These are phyloP conservation scores for Setomelanomma holmii DNA, from an alignment of 2,329 filamentous ascomycete genomes.

Conservation along the genomic window DNA sequence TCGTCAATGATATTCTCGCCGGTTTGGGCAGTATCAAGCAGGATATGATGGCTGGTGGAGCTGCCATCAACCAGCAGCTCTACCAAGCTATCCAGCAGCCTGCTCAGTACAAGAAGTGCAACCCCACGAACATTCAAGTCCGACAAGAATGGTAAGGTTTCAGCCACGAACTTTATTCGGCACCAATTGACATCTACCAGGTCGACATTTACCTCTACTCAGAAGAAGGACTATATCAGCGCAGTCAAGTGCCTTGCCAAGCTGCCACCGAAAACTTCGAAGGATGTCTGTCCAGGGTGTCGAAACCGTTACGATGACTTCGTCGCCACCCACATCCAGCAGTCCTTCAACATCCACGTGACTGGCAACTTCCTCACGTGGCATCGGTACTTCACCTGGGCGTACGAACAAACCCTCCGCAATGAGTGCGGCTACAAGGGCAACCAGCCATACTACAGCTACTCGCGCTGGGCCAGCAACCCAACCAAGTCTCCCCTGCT, in stretches of 20 bases:
- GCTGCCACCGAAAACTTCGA: slow-evolving; percentile 29
- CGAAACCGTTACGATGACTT: slow-evolving; percentile 42
- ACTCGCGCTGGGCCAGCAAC: slow-evolving; percentile 34
- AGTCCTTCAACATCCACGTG: slow-evolving; percentile 35
- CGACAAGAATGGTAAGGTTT: slow-evolving; percentile 53
- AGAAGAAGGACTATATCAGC: slow-evolving; percentile 40
- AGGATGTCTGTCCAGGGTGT: slow-evolving; percentile 36
- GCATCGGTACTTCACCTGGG: slow-evolving; percentile 38
- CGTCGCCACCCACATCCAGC: slow-evolving; percentile 39
- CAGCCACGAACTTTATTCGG: neutral
- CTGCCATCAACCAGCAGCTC: slow-evolving; percentile 33
- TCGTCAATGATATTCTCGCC: slow-evolving; percentile 18
- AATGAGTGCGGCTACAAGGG: slow-evolving; percentile 41
- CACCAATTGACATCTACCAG: slow-evolving; percentile 11
- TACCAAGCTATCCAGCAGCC: slow-evolving; percentile 30
- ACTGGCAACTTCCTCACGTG: slow-evolving; percentile 39
- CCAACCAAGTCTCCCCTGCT: slow-evolving; percentile 58
- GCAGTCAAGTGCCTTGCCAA: slow-evolving; percentile 42
- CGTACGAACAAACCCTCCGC: slow-evolving; percentile 36
- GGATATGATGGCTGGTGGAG: slow-evolving; percentile 31
- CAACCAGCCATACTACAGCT: slow-evolving; percentile 42
- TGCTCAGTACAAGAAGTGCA: slow-evolving; percentile 42
- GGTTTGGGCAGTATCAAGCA: slow-evolving; percentile 23
- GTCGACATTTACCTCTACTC: slow-evolving; percentile 29
- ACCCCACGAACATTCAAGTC: slow-evolving; percentile 47